Base-by-base conservation (phyloP, 352 stramenopile genomes). In the Thraustochytrium sp. region DNA sequence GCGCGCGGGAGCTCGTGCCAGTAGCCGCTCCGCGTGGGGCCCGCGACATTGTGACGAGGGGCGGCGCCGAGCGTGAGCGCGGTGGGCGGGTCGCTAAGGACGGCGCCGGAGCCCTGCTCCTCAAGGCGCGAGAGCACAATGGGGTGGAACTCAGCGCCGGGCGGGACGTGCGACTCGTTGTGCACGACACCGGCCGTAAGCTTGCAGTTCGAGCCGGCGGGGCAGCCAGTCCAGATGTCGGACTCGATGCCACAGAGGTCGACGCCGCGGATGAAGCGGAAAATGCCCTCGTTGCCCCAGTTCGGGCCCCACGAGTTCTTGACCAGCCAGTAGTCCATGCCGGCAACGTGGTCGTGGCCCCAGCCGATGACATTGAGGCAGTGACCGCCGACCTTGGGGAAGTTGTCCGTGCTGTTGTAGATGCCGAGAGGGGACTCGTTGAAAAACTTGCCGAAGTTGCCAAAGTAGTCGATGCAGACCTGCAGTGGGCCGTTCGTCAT, bases 201-300 rank as follows among this genome's bases (percentile, higher is more conserved):
- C 23, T 82, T 18, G 74, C 74, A 82, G 2, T 55, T 34, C 13
- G 74, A 82, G 56, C 38, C 31, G 18, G 65, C 74, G 16, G 74
- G 74, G 74, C 74, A 82, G n/a, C 74, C 74, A 5, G 38, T 37
- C 74, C 74, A 82, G 38, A 82, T 54, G 42, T 82, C 74, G 56
- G 18, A 48, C 74, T 82, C 74, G 18, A 82, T 55, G 46, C 74
- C 74, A 34, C 74, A 82, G 5, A 82, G 56, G 42, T 97, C 92
- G 87, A 92, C 90, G 86, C 94, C 90, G 89, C 94, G 95, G 68
- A 91, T 82, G 68, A 97, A 96, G 75, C 92, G 90, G 89, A 96
- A 97, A 90, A 93, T 96, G 53, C 93, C 93, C 42, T 96, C 91
- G 85, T 96, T 92, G 38, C 93, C 93, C 93, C 93, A 97, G 87